Base-by-base conservation (phyloP, 2,329 filamentous ascomycete species). In the Chrysosphaeria jannelii region DNA sequence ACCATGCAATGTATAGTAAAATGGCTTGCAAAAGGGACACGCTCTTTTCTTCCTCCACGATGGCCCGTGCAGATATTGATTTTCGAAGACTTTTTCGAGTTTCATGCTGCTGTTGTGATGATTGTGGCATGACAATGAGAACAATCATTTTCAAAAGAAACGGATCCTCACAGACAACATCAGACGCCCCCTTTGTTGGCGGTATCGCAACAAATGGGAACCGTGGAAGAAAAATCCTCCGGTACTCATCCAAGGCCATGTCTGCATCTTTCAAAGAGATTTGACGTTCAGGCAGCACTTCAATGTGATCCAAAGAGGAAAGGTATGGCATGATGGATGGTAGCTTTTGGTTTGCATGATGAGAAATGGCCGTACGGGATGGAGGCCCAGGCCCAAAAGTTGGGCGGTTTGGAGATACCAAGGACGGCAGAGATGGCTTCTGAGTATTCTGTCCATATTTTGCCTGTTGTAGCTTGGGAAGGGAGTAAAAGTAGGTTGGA, bases 121-220 rank as follows among this genome's bases (percentile, higher is more conserved):
- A 31, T 26, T 46, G 34, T 0, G 45, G 43, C 3, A 39, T 33
- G 0, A 40, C 35, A 0, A 36, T 33, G 4, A 39, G 37, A 19
- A 48, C 34, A 19, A 50, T 34, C 1, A 39, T 38, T 31, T 42
- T 44, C 23, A 50, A 48, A 0, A 50, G 27, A 10, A 47, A 34
- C 0, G 36, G 39, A 5, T 38, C 35, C n/a, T 33, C 29, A 1
- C 31, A 23, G 20, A 40, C 39, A n/a, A 50, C 25, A 1, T 40
- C 34, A 4, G 33, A 30, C 0, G 43, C 37, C 3, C 36, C 34
- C 1, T 36, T 21, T 3, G 27, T 16, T 0, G 25, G 19, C 0
- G 36, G 27, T 2, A 50, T 26, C 2, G 42, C 37, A 2, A 48
- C 36, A 25, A 50, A 50, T 1, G 46, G 46, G 5, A 41, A 49